These are phyloP conservation scores for Eucalyptus erythrocorys DNA, from an alignment of 345 rosid genomes.

Conservation along the genomic window DNA sequence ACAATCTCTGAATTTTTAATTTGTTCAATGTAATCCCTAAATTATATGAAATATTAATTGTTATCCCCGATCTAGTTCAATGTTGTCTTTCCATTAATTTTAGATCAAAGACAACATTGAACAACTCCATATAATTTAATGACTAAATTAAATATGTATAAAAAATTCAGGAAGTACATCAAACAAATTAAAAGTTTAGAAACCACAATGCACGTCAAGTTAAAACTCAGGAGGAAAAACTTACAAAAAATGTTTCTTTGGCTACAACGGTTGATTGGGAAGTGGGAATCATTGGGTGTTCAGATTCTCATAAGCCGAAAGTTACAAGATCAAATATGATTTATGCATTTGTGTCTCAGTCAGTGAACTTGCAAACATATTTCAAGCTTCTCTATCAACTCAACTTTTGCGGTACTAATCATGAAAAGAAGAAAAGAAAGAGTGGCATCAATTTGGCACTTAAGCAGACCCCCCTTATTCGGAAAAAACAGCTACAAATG, in stretches of 20 bases:
- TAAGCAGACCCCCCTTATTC: not conserved
- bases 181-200: rapidly evolving
- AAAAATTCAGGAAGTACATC: rapidly evolving
- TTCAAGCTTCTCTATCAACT: not conserved
- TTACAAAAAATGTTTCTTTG: not conserved
- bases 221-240: rapidly evolving
- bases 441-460: not conserved
- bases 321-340: not conserved
- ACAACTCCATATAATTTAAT: too few relatives aligned
- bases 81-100: rapidly evolving
- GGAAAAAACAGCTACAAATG: not conserved
- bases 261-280: not conserved
- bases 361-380: not conserved
- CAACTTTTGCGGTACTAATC: not conserved
- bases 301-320: not conserved
- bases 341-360: not conserved
- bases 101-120: rapidly evolving
- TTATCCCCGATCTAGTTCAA: too few relatives aligned
- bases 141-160: rapidly evolving
- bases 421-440: not conserved
- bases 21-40: rapidly evolving
- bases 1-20: rapidly evolving
- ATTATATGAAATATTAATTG: rapidly evolving
- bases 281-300: not conserved
- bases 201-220: rapidly evolving